Conservation (phyloP, 352 stramenopile species). For the Chrysophaeum taylorii region DNA sequence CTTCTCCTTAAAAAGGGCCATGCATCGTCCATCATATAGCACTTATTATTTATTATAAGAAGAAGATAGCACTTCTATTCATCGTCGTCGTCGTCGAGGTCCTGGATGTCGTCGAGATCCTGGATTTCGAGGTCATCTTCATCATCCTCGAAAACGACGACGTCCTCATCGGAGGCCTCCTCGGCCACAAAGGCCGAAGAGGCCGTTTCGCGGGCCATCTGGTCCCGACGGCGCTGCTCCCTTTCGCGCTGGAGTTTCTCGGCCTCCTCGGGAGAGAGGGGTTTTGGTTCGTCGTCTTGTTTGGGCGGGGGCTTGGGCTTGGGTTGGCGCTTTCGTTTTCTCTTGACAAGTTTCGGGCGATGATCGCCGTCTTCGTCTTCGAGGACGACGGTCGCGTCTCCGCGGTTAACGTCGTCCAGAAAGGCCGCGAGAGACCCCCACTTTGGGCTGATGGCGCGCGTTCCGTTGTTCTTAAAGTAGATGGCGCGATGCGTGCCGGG, state of each 20-base stretch:
- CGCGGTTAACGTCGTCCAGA: not conserved
- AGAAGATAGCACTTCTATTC: too few species aligned
- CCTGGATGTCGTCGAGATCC: too few species aligned
- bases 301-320: not conserved
- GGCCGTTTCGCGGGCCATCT: too few species aligned
- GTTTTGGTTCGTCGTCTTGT: not conserved
- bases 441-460: not conserved
- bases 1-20: not conserved
- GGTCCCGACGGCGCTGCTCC: not conserved
- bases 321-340: not conserved
- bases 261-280: not conserved
- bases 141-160: too few species aligned
- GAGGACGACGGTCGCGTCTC: not conserved
- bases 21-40: too few species aligned
- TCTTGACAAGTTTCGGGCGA: not conserved
- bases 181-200: too few species aligned
- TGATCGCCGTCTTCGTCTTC: not conserved
- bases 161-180: too few species aligned
- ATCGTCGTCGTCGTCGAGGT: not conserved
- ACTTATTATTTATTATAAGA: too few species aligned
- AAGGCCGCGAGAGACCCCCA: not conserved
- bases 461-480: slow-evolving; percentile 4
- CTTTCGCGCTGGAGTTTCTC: not conserved
- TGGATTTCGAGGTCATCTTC: too few species aligned
- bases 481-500: not conserved